These are phyloP conservation scores for Russula abietina DNA, from an alignment of 768 basidiomycete genomes.

Conservation along the genomic window DNA sequence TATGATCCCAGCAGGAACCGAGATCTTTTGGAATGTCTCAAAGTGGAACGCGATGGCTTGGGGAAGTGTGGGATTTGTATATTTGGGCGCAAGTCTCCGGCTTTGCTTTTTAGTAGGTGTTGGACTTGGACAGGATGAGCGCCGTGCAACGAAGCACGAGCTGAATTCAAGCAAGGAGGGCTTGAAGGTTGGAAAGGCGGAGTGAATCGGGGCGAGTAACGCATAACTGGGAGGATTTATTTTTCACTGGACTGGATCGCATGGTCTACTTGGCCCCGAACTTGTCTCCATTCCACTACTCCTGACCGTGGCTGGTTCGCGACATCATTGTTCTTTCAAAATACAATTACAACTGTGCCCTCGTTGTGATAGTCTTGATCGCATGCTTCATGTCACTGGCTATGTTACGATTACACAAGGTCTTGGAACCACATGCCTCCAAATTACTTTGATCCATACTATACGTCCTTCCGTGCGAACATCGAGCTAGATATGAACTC, in stretches of 20 bases:
- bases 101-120: constrained; percentile 34
- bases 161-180: neutral
- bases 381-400: neutral
- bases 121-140: constrained; percentile 25
- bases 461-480: neutral
- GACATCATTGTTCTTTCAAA: neutral
- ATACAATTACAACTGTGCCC: neutral
- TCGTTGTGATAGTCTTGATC: neutral
- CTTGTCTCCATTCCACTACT: neutral
- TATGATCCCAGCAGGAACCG: constrained; percentile 40
- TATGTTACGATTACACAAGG: neutral
- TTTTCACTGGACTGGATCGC: neutral
- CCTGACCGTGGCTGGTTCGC: neutral
- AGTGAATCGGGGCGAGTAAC: neutral
- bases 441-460: neutral
- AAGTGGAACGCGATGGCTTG: constrained; percentile 50
- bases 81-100: constrained; percentile 30
- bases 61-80: constrained; percentile 52
- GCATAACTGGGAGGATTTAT: neutral
- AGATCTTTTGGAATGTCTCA: constrained; percentile 41
- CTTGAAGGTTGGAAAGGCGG: neutral
- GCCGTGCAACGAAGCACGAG: neutral
- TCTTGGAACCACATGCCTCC: neutral
- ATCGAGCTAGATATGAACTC: neutral
- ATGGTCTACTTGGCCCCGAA: neutral